Base-by-base conservation (phyloP, 169 alveolate genomes). In the Plasmodium gaboni region DNA sequence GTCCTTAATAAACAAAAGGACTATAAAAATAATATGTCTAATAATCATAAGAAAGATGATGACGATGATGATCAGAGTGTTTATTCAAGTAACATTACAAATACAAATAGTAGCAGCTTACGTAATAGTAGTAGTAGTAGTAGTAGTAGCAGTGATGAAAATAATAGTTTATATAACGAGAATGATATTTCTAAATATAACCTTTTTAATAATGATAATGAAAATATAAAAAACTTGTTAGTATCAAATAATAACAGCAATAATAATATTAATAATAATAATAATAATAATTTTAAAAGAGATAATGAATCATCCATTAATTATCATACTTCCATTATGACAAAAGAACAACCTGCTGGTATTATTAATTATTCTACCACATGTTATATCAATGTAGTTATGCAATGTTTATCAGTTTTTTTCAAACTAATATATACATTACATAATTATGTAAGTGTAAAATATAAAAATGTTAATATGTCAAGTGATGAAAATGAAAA, bases 311-410 rank as follows among this genome's bases (percentile, higher is more conserved):
- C 28, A 68, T 51, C 24, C 24, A 24, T 32, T 46, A 65, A 76
- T 42, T 9, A 59, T 59, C 61, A 48, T 15, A 76, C 13, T 38
- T 19, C 64, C 0, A 76, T 76, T 26, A 50, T 51, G 24, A 48
- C 60, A 57, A 63, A 63, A 28, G 89, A 76, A 42, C 89, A 76
- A 1, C 89, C 89, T 57, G 89, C 89, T 2, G 89, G 89, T 46
- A 26, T 76, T 64, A n/a, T 76, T 26, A 76, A 76, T 22, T 76
- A 76, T 38, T 76, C 89, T 61, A 69, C 76, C 4, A 76, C 89
- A 17, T 76, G 89, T 32, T 76, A 76, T 55, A 65, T 76, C n/a
- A 76, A 76, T 50, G 89, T 76, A 26, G 89, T 76, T 15, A 22
- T 76, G 42, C 89, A 76, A 17, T 76, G 89, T 51, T 55, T 76